Evolutionary conservation across 768 basidiomycete species (phyloP), one percentile per base, ranked within the genome.

Genomic region (Cyclocybe cylindracea): DNA sequence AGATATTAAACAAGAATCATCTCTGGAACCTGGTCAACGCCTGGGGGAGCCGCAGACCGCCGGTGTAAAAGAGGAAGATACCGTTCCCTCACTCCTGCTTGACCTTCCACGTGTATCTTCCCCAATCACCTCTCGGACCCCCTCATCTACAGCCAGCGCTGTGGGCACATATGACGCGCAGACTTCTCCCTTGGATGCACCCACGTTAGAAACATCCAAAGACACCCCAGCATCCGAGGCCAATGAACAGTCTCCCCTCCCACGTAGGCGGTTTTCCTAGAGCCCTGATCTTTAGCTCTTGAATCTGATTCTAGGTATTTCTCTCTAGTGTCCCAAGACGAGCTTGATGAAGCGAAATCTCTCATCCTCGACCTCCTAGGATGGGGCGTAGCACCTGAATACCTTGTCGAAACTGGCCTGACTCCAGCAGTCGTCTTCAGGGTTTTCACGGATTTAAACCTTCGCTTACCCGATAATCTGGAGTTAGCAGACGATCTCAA

Each of bases 281-380:
- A 36, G 16, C 46, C 51, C 18, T 47, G 39, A 24, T 46, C 8
- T 56, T 51, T 4, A 55, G 43, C 46, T n/a, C 37, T 32, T 10
- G 54, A 24, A 24, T 24, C 55, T 52, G 31, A 39, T 33, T 19
- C 46, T 40, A 35, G 14, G n/a, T 29, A n/a, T 31, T n/a, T 37
- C 24, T 19, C 61, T 44, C 13, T 45, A 80, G 78, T n/a, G 61
- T 69, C 76, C 10, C 61, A 61, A 39, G 68, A 70, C 36, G 71
- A 79, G 14, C 66, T 78, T 42, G 69, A 76, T 29, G 65, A 61
- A 13, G 77, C 78, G 41, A 79, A 79, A 54, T 62, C 63, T 11
- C 64, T 79, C 32, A 75, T 83, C n/a, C 71, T 81, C 29, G 80
- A 82, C 59, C n/a, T 83, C n/a, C 67, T 82, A 6, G 78, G 81